Base-by-base conservation (phyloP, 192 early-diverging fungal species). In the Haplosporangium gracile region DNA sequence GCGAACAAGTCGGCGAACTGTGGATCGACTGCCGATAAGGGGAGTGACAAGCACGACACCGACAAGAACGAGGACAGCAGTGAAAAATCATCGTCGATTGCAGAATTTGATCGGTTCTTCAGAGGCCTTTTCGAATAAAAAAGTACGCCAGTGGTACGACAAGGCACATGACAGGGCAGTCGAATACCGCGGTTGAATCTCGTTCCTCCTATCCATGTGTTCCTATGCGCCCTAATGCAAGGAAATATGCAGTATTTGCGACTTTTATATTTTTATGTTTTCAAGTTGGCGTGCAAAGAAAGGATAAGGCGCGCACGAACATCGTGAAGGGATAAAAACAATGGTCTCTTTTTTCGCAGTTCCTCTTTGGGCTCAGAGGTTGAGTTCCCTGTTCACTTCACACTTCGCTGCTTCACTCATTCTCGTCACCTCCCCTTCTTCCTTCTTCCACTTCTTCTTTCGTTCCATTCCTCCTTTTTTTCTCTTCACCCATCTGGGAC, bases 101-200 rank as follows among this genome's bases (percentile, higher is more conserved):
- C 24, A 4, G 74, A 78, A 16, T 11, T 78, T 24, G 76, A 78
- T 1, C 13, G 13, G 32, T 32, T 78, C 40, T 78, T 78, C 45
- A 70, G 49, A 10, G 76, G 76, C 11, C 76, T 78, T 2, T 78
- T 78, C 29, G 65, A 78, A 34, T 78, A 68, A 68, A 68, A 42
- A 26, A 2, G 39, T 34, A 22, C 20, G 60, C 13, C 26, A 15
- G 60, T 16, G 26, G 29, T 65, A 65, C 29, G 60, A 32, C 60
- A n/a, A n/a, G 18, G 20, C 24, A 8, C 36, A 36, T 36, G 36
- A 36, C 18, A 51, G 20, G 49, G 18, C 49, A 5, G 20, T 22
- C 18, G 16, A 22, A 49, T 16, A 49, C 47, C 15, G 10, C 26
- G 26, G 57, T 32, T 65, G 60, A 65, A 65, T 65, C 29, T 65